These are phyloP conservation scores for Aspergillus nomiae DNA, from an alignment of 2,329 filamentous ascomycete genomes.

Conservation along the genomic window DNA sequence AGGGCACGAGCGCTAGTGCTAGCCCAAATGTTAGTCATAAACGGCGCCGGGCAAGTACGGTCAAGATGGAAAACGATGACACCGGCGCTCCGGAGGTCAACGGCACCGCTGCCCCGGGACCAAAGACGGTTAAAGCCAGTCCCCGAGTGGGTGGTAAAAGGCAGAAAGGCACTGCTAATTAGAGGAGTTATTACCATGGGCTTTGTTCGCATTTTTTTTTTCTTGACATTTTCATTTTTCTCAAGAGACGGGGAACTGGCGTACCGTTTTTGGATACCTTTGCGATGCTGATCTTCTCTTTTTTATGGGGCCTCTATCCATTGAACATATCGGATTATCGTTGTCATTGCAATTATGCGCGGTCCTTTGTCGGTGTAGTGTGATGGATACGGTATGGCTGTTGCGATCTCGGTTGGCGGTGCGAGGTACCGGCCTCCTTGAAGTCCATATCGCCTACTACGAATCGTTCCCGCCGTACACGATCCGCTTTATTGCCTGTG, in stretches of 20 bases:
- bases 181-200: slow-evolving; percentile 14
- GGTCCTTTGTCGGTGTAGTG: slow-evolving; percentile 16
- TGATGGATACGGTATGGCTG: slow-evolving; percentile 7
- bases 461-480: not conserved
- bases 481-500: not conserved
- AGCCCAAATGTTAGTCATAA: slow-evolving; percentile 64
- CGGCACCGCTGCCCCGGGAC: slow-evolving; percentile 37
- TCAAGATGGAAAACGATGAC: slow-evolving; percentile 62
- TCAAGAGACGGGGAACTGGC: slow-evolving; percentile 31
- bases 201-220: not conserved
- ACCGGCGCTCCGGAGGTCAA: slow-evolving; percentile 52
- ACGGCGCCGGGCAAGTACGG: slow-evolving; percentile 59
- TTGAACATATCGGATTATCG: slow-evolving; percentile 27
- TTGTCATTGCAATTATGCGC: slow-evolving; percentile 17
- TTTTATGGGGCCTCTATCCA: slow-evolving; percentile 8
- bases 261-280: slow-evolving; percentile 31
- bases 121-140: slow-evolving; percentile 50
- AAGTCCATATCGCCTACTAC: not conserved
- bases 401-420: not conserved
- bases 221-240: slow-evolving; percentile 16
- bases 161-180: slow-evolving; percentile 47
- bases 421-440: slow-evolving; percentile 2
- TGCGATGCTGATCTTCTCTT: slow-evolving; percentile 23
- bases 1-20: slow-evolving; percentile 60
- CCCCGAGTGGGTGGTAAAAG: slow-evolving; percentile 49